phyloP scores from a whole-genome alignment of 2,329 filamentous ascomycete species.

The Paracoccidioides brasiliensis region DNA sequence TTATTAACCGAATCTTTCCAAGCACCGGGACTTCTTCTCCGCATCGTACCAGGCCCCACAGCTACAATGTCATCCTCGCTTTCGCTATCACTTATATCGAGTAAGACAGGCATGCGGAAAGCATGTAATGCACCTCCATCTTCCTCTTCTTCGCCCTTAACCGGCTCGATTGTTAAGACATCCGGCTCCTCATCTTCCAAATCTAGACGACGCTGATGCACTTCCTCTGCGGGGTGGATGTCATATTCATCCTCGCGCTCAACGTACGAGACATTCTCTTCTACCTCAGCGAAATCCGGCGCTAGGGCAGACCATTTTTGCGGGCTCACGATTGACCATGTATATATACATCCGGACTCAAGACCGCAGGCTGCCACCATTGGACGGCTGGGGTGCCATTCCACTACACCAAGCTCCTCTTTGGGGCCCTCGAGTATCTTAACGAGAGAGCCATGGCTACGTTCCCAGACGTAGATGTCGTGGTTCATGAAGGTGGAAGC shows the following conservation, averaged over 20 bases:
- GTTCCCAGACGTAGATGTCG: conserved; percentile 97
- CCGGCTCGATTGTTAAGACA: conserved; percentile 62
- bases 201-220: conserved; percentile 80
- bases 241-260: conserved; percentile 97
- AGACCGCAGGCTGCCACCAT: conserved; percentile 83
- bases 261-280: conserved; percentile 95
- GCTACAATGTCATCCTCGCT: conserved; percentile 77
- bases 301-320: conserved; percentile 96
- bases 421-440: conserved; percentile 95
- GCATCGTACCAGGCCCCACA: conserved; percentile 65
- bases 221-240: conserved; percentile 87
- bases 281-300: conserved; percentile 91
- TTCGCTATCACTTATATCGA: conserved; percentile 85
- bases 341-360: conserved; percentile 84
- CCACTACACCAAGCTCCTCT: conserved; percentile 89
- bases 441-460: conserved; percentile 80
- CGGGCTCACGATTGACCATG: conserved; percentile 89
- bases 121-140: conserved; percentile 36
- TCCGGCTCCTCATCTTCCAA: conserved; percentile 90
- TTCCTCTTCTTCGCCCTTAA: conserved; percentile 45
- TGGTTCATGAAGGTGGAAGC: conserved; percentile 98
- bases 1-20: conserved; percentile 48
- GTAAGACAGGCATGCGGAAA: conserved; percentile 89
- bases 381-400: conserved; percentile 87
- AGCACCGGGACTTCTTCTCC: conserved; percentile 69